Conservation (phyloP, 495 filamentous ascomycete genomes). For the Talaromyces stipitatus region DNA sequence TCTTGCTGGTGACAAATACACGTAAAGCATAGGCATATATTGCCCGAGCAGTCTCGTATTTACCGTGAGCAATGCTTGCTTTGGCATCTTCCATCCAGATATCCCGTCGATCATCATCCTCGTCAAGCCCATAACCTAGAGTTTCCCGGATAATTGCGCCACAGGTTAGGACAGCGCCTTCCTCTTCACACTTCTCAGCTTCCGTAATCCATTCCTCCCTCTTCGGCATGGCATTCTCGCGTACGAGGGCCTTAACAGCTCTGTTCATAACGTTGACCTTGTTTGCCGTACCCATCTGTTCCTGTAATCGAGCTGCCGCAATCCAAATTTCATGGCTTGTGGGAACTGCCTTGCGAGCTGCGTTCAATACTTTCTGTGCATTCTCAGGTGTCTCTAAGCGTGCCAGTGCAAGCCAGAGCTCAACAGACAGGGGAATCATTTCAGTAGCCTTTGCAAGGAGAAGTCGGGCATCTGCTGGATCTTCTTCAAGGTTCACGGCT, state of each 20-base stretch:
- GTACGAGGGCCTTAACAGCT: conserved; percentile 81
- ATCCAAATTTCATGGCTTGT: conserved; percentile 95
- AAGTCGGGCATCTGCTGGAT: conserved; percentile 74
- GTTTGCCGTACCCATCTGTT: conserved; percentile 69
- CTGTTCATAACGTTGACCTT: conserved; percentile 91
- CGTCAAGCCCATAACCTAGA: conserved; percentile 85
- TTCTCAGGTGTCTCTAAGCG: conserved; percentile 82
- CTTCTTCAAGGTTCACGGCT: conserved; percentile 91
- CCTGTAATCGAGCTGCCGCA: conserved; percentile 82
- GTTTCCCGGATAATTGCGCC: conserved; percentile 85
- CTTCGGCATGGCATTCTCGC: conserved; percentile 91
- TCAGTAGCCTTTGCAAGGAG: conserved; percentile 90
- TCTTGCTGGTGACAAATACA: conserved; percentile 75
- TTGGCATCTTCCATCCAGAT: conserved; percentile 92
- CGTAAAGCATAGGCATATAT: conserved; percentile 88
- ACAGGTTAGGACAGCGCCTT: conserved; percentile 81
- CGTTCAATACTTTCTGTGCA: conserved; percentile 90
- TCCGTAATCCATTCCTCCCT: conserved; percentile 95
- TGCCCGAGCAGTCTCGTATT: conserved; percentile 82
- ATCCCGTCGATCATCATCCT: conserved; percentile 94
- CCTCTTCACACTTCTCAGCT: conserved; percentile 90
- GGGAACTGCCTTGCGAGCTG: conserved; percentile 85
- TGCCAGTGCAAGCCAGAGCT: conserved; percentile 90
- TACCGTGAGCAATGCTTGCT: conserved; percentile 64
- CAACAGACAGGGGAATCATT: conserved; percentile 84